A percentile compares a stretch with the other conserved stretches of the same genome.
Evolutionary conservation across 1,139 yeast species (phyloP).

Genomic region (Scheffersomyces cryptocercus): DNA sequence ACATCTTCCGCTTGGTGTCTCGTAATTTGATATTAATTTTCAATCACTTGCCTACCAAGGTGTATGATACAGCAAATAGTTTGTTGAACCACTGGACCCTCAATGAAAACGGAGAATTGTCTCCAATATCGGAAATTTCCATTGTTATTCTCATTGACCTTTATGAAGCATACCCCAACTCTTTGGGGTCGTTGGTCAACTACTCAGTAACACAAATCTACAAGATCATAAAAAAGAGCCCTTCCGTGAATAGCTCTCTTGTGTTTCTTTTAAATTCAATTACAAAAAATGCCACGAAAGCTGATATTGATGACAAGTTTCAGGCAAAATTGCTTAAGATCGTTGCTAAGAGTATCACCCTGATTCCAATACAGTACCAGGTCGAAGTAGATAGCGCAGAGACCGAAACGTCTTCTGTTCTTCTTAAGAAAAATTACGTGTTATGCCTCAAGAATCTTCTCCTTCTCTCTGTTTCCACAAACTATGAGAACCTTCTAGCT

Average conservation of each 20-base stretch:
- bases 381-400: constrained; percentile 16
- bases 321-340: constrained; percentile 39
- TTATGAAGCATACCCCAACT: constrained; percentile 40
- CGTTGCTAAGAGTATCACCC: constrained; percentile 27
- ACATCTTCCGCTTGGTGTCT: constrained; percentile 33
- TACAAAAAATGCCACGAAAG: constrained; percentile 38
- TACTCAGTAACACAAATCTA: constrained; percentile 39
- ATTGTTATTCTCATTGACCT: constrained; percentile 38
- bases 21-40: constrained; percentile 30
- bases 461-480: constrained; percentile 33
- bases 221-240: constrained; percentile 40
- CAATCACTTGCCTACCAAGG: constrained; percentile 34
- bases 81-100: constrained; percentile 30
- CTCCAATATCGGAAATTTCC: constrained; percentile 25
- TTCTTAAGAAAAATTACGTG: constrained; percentile 35
- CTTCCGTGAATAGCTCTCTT: constrained; percentile 28
- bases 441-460: constrained; percentile 35
- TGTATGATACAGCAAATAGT: constrained; percentile 41
- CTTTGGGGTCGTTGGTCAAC: constrained; percentile 37
- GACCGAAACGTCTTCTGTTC: constrained; percentile 16
- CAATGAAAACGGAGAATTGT: constrained; percentile 14
- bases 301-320: constrained; percentile 44
- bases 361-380: constrained; percentile 18
- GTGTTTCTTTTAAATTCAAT: constrained; percentile 35
- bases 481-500: constrained; percentile 40